Percentiles rank a stretch among this genome's conserved stretches.
Conservation (phyloP, 768 basidiomycete species). For the Hortiboletus campestris region DNA sequence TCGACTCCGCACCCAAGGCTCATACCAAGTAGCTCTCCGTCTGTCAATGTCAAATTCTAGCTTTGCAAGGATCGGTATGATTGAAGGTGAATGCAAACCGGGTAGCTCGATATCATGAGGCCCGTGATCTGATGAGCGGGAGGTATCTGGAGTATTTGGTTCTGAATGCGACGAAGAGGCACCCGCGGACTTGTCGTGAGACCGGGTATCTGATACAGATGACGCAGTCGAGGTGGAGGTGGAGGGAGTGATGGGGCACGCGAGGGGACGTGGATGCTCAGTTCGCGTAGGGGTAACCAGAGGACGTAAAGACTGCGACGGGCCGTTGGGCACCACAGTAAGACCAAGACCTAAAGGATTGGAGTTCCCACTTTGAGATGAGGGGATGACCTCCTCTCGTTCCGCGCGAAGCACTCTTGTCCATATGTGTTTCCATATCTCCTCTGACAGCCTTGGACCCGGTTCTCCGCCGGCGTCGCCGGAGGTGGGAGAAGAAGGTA, state of each 20-base stretch:
- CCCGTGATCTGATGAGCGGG: slow-evolving; percentile 37
- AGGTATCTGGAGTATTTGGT: slow-evolving; percentile 56
- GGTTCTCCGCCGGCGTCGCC: slow-evolving; percentile 45
- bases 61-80: slow-evolving; percentile 87
- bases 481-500: slow-evolving; percentile 14
- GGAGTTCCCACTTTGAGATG: slow-evolving; percentile 36
- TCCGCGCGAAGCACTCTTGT: slow-evolving; percentile 64
- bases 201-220: slow-evolving; percentile 47
- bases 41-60: slow-evolving; percentile 94
- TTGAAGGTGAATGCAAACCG: slow-evolving; percentile 58
- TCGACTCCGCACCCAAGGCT: slow-evolving; percentile 75
- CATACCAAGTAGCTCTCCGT: slow-evolving; percentile 78
- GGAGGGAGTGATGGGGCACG: slow-evolving; percentile 37
- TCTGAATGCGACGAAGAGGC: slow-evolving; percentile 44
- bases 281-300: slow-evolving; percentile 44
- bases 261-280: slow-evolving; percentile 38
- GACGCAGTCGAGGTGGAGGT: slow-evolving; percentile 49
- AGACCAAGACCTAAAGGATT: slow-evolving; percentile 46
- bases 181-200: slow-evolving; percentile 47
- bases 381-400: slow-evolving; percentile 39
- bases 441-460: slow-evolving; percentile 83
- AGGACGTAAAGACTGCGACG: slow-evolving; percentile 40
- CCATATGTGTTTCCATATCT: slow-evolving; percentile 90
- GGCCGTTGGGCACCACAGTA: slow-evolving; percentile 34
- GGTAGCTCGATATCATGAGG: slow-evolving; percentile 60